Conservation (phyloP, 495 filamentous ascomycete genomes). For the Daldinia decipiens region DNA sequence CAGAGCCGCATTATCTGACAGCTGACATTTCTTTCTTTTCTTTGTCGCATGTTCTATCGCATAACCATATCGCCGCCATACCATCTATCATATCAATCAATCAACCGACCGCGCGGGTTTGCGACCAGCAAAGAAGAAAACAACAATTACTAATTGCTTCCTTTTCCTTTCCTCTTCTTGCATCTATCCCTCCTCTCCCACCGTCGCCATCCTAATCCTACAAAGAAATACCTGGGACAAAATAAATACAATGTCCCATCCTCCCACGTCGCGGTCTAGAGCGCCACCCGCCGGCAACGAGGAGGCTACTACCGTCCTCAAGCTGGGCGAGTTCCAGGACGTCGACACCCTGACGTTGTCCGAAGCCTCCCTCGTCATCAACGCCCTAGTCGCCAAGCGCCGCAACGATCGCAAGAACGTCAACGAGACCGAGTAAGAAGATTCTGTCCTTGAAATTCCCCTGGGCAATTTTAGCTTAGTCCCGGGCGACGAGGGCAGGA, state of each 20-base stretch:
- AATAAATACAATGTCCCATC: slow-evolving; percentile 40
- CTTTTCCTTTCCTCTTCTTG: neutral
- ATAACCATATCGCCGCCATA: neutral
- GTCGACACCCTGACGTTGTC: slow-evolving; percentile 88
- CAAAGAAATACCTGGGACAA: neutral
- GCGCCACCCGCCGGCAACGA: slow-evolving; percentile 81
- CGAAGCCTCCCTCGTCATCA: slow-evolving; percentile 91
- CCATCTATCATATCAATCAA: slow-evolving; percentile 9
- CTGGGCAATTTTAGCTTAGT: neutral
- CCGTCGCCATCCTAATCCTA: neutral
- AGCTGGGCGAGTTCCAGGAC: slow-evolving; percentile 90
- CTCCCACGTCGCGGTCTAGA: slow-evolving; percentile 75
- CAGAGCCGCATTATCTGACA: slow-evolving; percentile 38
- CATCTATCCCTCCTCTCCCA: neutral
- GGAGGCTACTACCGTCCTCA: slow-evolving; percentile 82
- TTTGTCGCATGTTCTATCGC: slow-evolving; percentile 29
- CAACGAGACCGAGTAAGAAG: slow-evolving; percentile 70
- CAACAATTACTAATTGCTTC: slow-evolving; percentile 1
- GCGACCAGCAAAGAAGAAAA: slow-evolving; percentile 15
- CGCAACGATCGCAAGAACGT: slow-evolving; percentile 69
- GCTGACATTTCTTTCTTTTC: slow-evolving; percentile 19
- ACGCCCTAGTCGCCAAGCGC: slow-evolving; percentile 82
- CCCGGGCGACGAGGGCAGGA: neutral
- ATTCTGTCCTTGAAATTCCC: slow-evolving; percentile 14
- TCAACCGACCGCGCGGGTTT: neutral